Evolutionary conservation across 768 basidiomycete genomes (phyloP), one percentile per base, ranked within the genome.

Genomic region (Leccinum aurantiacum): DNA sequence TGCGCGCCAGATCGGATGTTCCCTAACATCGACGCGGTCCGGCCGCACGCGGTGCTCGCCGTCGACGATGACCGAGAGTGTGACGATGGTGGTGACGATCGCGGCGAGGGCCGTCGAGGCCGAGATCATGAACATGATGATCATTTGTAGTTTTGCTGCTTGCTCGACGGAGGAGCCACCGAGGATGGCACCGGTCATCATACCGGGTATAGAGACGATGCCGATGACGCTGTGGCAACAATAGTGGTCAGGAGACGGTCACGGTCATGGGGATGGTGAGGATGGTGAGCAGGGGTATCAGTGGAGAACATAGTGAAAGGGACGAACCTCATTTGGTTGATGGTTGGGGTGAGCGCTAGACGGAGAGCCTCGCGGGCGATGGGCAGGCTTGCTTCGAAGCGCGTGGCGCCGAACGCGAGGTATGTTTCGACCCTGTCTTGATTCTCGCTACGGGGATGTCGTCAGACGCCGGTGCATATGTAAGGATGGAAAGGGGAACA

Each of bases 61-160:
- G 67, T 95, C 93, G 38, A 93, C 83, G 6, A 88, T 79, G 14
- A 88, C 79, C 4, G 71, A 70, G 8, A 94, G 80, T 7, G 84
- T 79, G 46, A 85, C 75, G 58, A 87, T 73, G 1, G 88, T 87
- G 3, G 85, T 82, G 54, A 83, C 76, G 56, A 91, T 86, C 3
- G 87, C 80, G 13, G 89, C 83, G 25, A 95, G 80, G 0, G 87
- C 84, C 0, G 89, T 89, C 59, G 85, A 83, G 0, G 92, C 86
- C 3, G 87, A 86, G 49, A 95, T 91, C 89, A 95, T 91, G 74
- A 95, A 95, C 86, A 94, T 91, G 76, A 95, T 92, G 59, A 95
- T 86, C 88, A 94, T 94, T 66, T 95, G 94, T 15, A 95, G 76
- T 54, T 86, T 84, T 2, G 91, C 91, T 0, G 93, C 94, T 73